Base-by-base conservation (phyloP, 2,329 filamentous ascomycete genomes). In the Verticillium zaregamsianum region DNA sequence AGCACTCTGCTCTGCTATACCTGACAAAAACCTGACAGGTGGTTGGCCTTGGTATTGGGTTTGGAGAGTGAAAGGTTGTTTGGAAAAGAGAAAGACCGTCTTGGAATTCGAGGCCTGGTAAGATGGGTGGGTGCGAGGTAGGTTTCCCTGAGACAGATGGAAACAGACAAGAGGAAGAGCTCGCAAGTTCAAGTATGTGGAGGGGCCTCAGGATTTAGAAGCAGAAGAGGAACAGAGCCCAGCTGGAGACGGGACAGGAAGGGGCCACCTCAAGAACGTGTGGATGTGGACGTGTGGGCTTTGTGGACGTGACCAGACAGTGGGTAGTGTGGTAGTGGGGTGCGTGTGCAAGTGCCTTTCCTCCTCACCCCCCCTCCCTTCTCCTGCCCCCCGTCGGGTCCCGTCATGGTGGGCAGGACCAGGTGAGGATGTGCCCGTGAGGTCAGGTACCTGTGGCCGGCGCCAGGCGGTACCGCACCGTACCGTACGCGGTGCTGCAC, bases 401-500 rank as follows among this genome's bases (percentile, higher is more conserved):
- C 40, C 40, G 4, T 49, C 40, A 7, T 25, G 40, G 40, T 49
- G 40, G 40, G 40, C 40, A 25, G 40, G n/a, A 49, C 40, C 40
- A 49, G 40, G 40, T 49, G 40, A 49, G 40, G 40, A 49, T 49
- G n/a, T 49, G 40, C 40, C 40, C 40, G 40, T 12, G 40, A 49
- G 40, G 40, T 49, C 40, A 49, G 40, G 40, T 49, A 49, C 57
- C 57, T 58, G 40, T 58, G 57, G 45, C 58, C 54, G 58, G 45
- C 40, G 58, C 40, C 58, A 55, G 58, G 40, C 40, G 58, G 58
- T 59, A 59, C 45, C 58, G 58, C 20, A 59, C 58, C 58, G 58
- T 59, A 59, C 58, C 58, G 58, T 59, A 59, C 58, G 58, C 58
- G 58, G 58, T 45, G 58, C 57, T 45, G 58, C 57, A 40, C 37